Evolutionary conservation across 768 basidiomycete species (phyloP).

Genomic region (Lentinula guzmanii): DNA sequence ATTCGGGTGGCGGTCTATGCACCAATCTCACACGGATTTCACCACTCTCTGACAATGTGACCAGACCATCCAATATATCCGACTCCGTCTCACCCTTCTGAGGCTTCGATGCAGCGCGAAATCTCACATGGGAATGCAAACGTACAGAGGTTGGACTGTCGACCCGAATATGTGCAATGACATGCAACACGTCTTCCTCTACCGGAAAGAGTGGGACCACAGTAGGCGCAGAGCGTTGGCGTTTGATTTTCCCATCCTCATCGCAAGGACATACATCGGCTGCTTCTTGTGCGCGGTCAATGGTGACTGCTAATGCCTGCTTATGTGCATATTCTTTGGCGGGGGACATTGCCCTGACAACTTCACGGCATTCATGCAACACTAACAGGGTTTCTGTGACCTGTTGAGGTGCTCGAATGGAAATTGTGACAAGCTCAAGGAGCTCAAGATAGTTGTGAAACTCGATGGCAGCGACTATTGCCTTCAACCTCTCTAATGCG

Average conservation of each 20-base stretch:
- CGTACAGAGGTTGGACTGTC: slow-evolving; percentile 44
- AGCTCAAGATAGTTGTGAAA: slow-evolving; percentile 43
- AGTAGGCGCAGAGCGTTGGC: slow-evolving; percentile 36
- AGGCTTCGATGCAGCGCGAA: slow-evolving; percentile 52
- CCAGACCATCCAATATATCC: slow-evolving; percentile 53
- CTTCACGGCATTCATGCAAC: slow-evolving; percentile 41
- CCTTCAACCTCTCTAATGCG: slow-evolving; percentile 49
- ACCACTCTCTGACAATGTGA: slow-evolving; percentile 45
- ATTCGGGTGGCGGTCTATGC: slow-evolving; percentile 58
- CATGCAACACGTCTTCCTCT: slow-evolving; percentile 28
- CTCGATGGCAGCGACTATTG: slow-evolving; percentile 33
- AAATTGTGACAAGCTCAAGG: slow-evolving; percentile 44
- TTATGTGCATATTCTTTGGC: slow-evolving; percentile 43
- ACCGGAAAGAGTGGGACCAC: slow-evolving; percentile 32
- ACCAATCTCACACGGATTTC: slow-evolving; percentile 48
- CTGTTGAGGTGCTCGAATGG: slow-evolving; percentile 43
- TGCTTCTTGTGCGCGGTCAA: slow-evolving; percentile 64
- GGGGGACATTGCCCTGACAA: slow-evolving; percentile 16
- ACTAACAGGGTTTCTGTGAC: slow-evolving; percentile 58
- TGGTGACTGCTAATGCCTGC: slow-evolving; percentile 49
- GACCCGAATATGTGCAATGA: slow-evolving; percentile 50
- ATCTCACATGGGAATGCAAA: slow-evolving; percentile 61
- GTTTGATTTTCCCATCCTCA: slow-evolving; percentile 48
- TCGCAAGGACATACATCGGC: slow-evolving; percentile 63
- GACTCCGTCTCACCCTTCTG: slow-evolving; percentile 41